These are phyloP conservation scores for Sherardia arvensis DNA, from an alignment of 257 asterid species.

Conservation along the genomic window DNA sequence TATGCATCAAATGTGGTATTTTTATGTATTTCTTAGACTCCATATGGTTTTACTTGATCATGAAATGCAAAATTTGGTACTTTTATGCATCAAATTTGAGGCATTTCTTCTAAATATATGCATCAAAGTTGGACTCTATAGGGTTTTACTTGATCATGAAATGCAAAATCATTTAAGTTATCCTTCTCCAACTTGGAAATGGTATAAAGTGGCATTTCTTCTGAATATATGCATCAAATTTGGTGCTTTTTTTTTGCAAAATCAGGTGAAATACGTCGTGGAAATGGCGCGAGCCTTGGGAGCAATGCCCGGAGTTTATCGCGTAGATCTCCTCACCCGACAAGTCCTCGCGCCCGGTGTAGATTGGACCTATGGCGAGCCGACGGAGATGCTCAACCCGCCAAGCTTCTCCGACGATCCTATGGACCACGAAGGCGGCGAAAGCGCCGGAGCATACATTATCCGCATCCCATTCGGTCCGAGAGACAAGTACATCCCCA, in stretches of 20 bases:
- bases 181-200: no score
- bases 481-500: constrained; percentile 71
- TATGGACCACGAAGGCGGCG: constrained; percentile 54
- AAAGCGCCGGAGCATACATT: constrained; percentile 88
- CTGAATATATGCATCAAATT: no score
- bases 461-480: constrained; percentile 91
- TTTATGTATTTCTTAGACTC: constrained; percentile 44
- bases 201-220: no score
- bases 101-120: no score
- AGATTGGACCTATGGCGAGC: constrained; percentile 90
- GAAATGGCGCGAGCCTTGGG: constrained; percentile 94
- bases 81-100: no score
- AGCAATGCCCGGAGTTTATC: constrained; percentile 93
- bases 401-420: constrained; percentile 32
- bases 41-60: constrained; percentile 22
- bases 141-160: background rate
- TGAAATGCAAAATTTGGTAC: no score
- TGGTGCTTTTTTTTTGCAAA: constrained; percentile 56
- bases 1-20: no score
- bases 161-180: no score
- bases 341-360: constrained; percentile 89
- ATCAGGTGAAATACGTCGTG: constrained; percentile 89
- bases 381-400: constrained; percentile 72
- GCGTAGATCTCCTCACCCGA: constrained; percentile 87
- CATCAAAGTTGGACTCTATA: constrained; percentile 76